Conservation (phyloP, 345 rosid genomes). For the Gossypium sturtianum region DNA sequence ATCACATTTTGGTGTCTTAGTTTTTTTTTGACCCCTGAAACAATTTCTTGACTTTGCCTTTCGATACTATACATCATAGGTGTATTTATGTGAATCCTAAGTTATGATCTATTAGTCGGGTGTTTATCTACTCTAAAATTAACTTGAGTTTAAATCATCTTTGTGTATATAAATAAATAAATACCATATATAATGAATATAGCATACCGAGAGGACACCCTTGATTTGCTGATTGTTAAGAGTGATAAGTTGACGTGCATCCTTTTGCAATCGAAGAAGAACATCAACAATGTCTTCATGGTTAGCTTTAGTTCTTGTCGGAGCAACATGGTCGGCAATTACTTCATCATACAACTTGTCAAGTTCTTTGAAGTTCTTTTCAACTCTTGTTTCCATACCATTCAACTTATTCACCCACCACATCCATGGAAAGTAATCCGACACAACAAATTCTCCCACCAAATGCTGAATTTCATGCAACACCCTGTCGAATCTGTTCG, state of each 20-base stretch:
- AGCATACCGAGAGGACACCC: slow-evolving; percentile 22
- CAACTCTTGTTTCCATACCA: slow-evolving; percentile 24
- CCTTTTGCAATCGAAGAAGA: slow-evolving; percentile 19
- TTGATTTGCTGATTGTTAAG: slow-evolving; percentile 22
- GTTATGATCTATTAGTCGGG: no score
- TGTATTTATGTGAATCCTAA: no score
- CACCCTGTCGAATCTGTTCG: slow-evolving; percentile 19
- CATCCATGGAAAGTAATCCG: slow-evolving; percentile 40
- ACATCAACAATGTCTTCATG: slow-evolving; percentile 36
- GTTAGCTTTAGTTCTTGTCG: slow-evolving; percentile 14
- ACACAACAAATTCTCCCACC: slow-evolving; percentile 23
- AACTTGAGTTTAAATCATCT: no score
- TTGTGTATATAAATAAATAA: no score
- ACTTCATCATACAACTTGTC: slow-evolving; percentile 30
- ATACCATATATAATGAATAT: not conserved
- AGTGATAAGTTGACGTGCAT: slow-evolving; percentile 14
- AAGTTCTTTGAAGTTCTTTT: slow-evolving; percentile 26
- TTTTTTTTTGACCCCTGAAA: no score
- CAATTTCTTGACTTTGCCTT: no score
- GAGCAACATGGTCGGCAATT: slow-evolving; percentile 31
- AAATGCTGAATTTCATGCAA: slow-evolving; percentile 19
- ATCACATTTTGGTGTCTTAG: no score
- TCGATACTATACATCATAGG: no score
- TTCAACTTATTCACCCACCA: slow-evolving; percentile 34
- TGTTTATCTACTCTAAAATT: no score